Percentiles rank a stretch among this genome's conserved stretches.
Evolutionary conservation across 805 yeast species (phyloP).

Genomic region (Schwanniomyces vanrijiae): DNA sequence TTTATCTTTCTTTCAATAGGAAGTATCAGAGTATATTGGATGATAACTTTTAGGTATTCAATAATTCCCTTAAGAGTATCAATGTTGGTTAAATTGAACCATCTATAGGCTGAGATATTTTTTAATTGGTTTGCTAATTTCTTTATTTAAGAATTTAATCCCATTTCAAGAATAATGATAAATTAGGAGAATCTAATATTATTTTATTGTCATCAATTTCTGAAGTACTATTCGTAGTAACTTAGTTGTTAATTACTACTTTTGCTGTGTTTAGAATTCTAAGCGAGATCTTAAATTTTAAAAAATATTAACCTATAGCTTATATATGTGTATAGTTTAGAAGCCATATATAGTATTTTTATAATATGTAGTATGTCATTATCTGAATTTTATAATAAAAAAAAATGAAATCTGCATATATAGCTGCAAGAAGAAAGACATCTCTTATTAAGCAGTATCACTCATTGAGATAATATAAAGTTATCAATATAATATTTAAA

Average conservation of each 20-base stretch:
- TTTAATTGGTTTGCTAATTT: conserved; percentile 38
- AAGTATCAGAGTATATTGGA: conserved; percentile 24
- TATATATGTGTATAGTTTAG: background rate
- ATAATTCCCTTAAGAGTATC: conserved; percentile 19
- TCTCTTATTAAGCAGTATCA: no score
- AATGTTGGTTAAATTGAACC: conserved; percentile 37
- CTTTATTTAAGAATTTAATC: conserved; percentile 25
- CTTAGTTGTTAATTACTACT: no score
- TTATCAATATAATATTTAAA: no score
- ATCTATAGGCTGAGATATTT: conserved; percentile 40
- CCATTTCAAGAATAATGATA: conserved; percentile 35
- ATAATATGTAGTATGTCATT: background rate
- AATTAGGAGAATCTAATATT: conserved; percentile 34
- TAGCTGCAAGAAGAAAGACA: no score
- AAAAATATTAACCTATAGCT: background rate
- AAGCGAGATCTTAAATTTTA: background rate
- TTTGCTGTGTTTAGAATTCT: no score
- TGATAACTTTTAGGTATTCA: conserved; percentile 20
- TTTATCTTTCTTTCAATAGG: conserved; percentile 24
- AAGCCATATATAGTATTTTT: background rate
- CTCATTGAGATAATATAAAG: no score
- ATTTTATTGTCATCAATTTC: conserved; percentile 18
- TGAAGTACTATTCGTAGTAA: background rate
- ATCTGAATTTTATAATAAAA: background rate
- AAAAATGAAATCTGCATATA: background rate